phyloP scores from a whole-genome alignment of 1,284 basidiomycete genomes.

The Coriolopsis trogii region DNA sequence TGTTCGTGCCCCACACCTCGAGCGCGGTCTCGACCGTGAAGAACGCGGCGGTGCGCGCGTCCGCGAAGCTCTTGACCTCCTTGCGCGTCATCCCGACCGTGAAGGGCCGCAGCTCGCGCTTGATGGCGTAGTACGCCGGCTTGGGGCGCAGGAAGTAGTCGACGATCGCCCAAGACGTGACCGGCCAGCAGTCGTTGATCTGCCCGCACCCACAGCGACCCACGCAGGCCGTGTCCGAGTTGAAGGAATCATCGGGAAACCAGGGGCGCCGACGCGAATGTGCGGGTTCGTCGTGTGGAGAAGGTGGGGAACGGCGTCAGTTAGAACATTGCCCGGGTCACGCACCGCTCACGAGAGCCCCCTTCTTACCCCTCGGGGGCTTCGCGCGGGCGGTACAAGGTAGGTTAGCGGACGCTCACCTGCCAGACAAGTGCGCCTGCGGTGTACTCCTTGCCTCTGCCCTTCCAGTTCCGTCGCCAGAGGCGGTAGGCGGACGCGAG shows the following conservation, averaged over 20 bases:
- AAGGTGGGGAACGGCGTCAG: not conserved
- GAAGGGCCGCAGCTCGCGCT: slow-evolving; percentile 54
- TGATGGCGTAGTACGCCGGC: slow-evolving; percentile 60
- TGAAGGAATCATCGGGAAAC: no score
- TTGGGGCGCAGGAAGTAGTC: slow-evolving; percentile 71
- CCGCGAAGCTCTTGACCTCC: slow-evolving; percentile 60
- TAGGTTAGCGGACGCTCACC: slow-evolving; percentile 34
- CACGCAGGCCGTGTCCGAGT: not conserved
- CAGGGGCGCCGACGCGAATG: no score
- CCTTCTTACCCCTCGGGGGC: no score
- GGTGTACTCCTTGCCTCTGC: slow-evolving; percentile 58
- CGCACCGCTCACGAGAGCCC: slow-evolving; percentile 2
- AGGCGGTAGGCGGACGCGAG: slow-evolving; percentile 59
- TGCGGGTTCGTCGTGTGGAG: slow-evolving; percentile 1
- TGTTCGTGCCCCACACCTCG: slow-evolving; percentile 87
- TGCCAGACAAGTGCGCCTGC: slow-evolving; percentile 60
- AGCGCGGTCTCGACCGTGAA: slow-evolving; percentile 69
- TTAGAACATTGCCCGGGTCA: no score
- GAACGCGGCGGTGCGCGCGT: slow-evolving; percentile 62
- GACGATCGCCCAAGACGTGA: slow-evolving; percentile 68
- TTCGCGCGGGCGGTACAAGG: slow-evolving; percentile 4
- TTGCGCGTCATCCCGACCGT: slow-evolving; percentile 85
- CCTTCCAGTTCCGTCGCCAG: slow-evolving; percentile 67
- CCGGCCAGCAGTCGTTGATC: slow-evolving; percentile 77
- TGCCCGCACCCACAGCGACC: no score